Base-by-base conservation (phyloP, 2,329 filamentous ascomycete genomes). In the Rosellinia necatrix region DNA sequence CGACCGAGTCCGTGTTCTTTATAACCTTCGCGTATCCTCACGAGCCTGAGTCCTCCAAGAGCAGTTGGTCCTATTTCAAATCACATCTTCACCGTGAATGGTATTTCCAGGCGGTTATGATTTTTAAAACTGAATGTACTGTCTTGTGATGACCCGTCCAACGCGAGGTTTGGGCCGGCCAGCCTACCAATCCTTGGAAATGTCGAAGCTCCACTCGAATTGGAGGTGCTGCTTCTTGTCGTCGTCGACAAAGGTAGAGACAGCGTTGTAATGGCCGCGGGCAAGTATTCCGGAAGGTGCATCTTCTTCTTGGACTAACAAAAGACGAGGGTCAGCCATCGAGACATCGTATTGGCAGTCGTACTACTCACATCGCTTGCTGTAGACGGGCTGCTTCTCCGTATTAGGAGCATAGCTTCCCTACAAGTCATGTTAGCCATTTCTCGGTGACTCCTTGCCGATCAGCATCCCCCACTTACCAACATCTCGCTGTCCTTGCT, bases 401-500 rank as follows among this genome's bases (percentile, higher is more conserved):
- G 93, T 97, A 79, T 88, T 97, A 64, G 94, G 94, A 52, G 91
- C 89, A 71, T 93, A 99, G 68, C 91, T 96, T 66, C 93, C 92
- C 90, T 94, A 65, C 61, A 37, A 24, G 27, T 43, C 7, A 43
- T 32, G 61, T 76, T 49, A 75, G 64, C 27, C 49, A 38, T 2
- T 12, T 66, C 40, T 38, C 1, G 19, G 13, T 25, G 15, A 24
- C 3, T 15, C 6, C 6, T 12, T 21, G 6, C n/a, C 44, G 40
- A 12, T 29, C 12, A 6, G 21, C 17, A 50, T 32, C 7, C 37
- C 12, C 38, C 30, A 81, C 88, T 70, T 76, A 94, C 92, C 83
- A 99, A 89, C 94, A 99, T 99, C 80, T 97, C 93, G 68, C 96
- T 90, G 70, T 94, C 89, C 84, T 97, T 99, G 79, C 89, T 90